Conservation (phyloP, 805 yeast species). For the Jamesozyma lodderae region DNA sequence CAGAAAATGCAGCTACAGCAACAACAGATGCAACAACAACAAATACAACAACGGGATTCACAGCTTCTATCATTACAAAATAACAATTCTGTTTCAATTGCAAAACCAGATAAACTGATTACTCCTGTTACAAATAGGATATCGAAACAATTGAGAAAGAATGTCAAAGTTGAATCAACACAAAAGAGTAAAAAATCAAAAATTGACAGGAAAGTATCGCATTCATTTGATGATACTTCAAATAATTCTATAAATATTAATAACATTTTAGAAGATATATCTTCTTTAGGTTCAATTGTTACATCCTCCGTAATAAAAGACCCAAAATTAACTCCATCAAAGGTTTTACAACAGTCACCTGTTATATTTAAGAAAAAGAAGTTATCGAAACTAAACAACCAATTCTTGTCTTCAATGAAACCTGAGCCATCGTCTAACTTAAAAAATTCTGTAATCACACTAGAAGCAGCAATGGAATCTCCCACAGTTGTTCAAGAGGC, state of each 20-base stretch:
- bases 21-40: slow-evolving; percentile 1
- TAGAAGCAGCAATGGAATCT: neutral
- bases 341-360: slow-evolving; percentile 18
- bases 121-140: neutral
- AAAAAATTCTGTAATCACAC: neutral
- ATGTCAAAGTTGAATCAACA: neutral
- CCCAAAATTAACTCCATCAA: slow-evolving; percentile 9
- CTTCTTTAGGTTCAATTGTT: slow-evolving; percentile 18
- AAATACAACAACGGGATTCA: slow-evolving; percentile 1
- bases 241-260: slow-evolving; percentile 1
- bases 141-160: neutral
- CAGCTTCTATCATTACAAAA: neutral
- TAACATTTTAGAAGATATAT: slow-evolving; percentile 19
- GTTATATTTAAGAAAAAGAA: slow-evolving; percentile 38
- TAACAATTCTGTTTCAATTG: too few relatives aligned
- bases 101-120: slow-evolving; percentile 2
- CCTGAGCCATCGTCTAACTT: neutral
- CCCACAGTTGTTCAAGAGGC: neutral
- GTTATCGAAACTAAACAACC: too few relatives aligned
- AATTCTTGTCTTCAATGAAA: too few relatives aligned
- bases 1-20: slow-evolving; percentile 1
- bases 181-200: neutral
- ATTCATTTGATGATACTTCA: neutral
- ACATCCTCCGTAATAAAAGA: slow-evolving; percentile 23
- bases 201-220: neutral